Percentiles rank a stretch among this genome's conserved stretches.
These are phyloP conservation scores for Leishmania braziliensis DNA, from an alignment of 208 protist genomes.

Conservation along the genomic window DNA sequence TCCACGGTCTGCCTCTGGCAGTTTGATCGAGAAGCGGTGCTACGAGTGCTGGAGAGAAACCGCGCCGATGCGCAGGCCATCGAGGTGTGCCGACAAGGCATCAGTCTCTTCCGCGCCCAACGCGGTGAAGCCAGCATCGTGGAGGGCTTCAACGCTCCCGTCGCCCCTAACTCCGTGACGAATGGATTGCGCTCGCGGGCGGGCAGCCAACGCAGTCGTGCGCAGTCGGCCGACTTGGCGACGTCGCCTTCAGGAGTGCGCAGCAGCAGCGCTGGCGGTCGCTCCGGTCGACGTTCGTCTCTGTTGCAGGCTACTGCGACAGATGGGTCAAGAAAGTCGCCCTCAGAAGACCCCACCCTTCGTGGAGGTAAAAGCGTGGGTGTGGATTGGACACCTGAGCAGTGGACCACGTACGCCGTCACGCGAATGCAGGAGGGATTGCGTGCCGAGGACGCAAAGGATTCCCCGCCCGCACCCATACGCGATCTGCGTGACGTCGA, in stretches of 20 bases:
- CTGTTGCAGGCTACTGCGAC: not conserved
- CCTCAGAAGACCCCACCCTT: not conserved
- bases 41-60: conserved; percentile 46
- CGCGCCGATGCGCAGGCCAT: conserved; percentile 64
- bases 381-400: conserved; percentile 14
- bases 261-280: not conserved
- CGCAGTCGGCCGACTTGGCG: conserved; percentile 13
- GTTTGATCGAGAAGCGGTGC: conserved; percentile 47
- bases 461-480: not conserved
- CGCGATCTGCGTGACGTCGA: conserved; percentile 61
- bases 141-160: conserved; percentile 37
- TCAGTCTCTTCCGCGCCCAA: conserved; percentile 71
- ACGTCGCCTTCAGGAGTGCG: not conserved
- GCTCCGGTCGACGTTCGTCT: not conserved
- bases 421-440: conserved; percentile 27
- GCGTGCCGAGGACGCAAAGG: conserved; percentile 5
- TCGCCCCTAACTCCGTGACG: not conserved
- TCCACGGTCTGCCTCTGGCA: conserved; percentile 82
- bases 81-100: conserved; percentile 80
- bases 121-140: conserved; percentile 58
- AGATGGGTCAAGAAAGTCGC: not conserved
- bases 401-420: conserved; percentile 32
- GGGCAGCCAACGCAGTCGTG: conserved; percentile 15
- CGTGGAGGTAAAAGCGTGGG: not conserved
- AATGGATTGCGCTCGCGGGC: not conserved